Evolutionary conservation across 495 filamentous ascomycete genomes (phyloP).

Genomic region (Trichoderma erinaceum): DNA sequence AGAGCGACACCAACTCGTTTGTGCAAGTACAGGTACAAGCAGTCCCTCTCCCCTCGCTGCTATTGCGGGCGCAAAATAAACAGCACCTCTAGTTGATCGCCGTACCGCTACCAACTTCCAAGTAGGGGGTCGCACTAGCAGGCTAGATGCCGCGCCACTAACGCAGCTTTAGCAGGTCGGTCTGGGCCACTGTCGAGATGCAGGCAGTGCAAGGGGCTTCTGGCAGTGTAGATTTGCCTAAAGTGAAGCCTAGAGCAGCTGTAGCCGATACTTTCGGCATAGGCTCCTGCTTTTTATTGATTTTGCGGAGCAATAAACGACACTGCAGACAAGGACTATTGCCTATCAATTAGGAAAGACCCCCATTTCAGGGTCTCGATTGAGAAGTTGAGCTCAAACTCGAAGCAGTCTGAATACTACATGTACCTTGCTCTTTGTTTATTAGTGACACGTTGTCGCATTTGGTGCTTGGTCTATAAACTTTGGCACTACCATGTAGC

Average conservation of each 20-base stretch:
- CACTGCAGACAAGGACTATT: no score
- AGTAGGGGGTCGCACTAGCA: slow-evolving; percentile 2
- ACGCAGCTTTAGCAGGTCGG: slow-evolving; percentile 5
- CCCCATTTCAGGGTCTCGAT: not conserved
- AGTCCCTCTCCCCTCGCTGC: not conserved
- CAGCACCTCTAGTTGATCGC: not conserved
- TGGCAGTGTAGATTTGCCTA: no score
- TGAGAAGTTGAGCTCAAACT: not conserved
- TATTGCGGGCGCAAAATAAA: not conserved
- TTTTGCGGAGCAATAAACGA: no score
- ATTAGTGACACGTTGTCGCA: slow-evolving; percentile 4
- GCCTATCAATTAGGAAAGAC: no score
- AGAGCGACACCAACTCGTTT: not conserved
- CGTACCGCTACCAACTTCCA: not conserved
- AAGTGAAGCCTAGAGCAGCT: no score
- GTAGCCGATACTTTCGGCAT: not conserved
- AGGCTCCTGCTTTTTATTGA: no score
- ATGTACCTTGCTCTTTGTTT: not conserved
- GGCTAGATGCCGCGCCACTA: slow-evolving; percentile 9
- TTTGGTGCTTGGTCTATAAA: not conserved
- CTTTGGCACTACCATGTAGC: not conserved
- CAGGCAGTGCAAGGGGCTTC: not conserved
- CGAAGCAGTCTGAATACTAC: not conserved
- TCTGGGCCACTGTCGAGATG: not conserved
- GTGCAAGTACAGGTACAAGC: not conserved